These are phyloP conservation scores for Penicillium sp. DNA, from an alignment of 2,329 filamentous ascomycete genomes.

Conservation along the genomic window DNA sequence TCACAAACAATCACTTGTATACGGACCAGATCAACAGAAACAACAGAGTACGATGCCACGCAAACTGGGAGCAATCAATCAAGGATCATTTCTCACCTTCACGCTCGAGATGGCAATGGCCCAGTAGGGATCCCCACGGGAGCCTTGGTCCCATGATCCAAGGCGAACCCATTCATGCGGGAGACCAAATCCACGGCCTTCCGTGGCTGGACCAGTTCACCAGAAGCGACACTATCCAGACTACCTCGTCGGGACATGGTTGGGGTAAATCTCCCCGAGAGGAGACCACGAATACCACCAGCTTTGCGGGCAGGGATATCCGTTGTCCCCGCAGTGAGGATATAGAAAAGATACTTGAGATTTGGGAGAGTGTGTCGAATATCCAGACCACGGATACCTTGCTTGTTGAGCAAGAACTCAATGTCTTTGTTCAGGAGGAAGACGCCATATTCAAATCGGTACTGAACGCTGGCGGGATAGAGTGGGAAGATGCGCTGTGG, in stretches of 20 bases:
- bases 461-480: constrained; percentile 74
- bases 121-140: constrained; percentile 12
- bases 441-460: constrained; percentile 93
- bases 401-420: constrained; percentile 66
- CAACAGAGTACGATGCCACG: not conserved
- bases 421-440: constrained; percentile 98
- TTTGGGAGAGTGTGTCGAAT: constrained; percentile 92
- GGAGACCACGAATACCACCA: constrained; percentile 56
- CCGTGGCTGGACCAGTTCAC: constrained; percentile 35
- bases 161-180: constrained; percentile 32
- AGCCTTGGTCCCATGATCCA: constrained; percentile 24
- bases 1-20: not conserved
- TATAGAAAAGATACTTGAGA: constrained; percentile 87
- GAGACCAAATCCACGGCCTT: constrained; percentile 31
- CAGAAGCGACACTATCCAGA: constrained; percentile 44
- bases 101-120: constrained; percentile 28
- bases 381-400: constrained; percentile 80
- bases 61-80: not conserved
- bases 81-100: not conserved
- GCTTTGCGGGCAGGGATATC: constrained; percentile 61
- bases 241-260: constrained; percentile 45
- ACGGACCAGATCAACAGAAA: not conserved
- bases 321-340: constrained; percentile 77
- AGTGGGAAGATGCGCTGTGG: constrained; percentile 76
- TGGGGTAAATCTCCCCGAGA: constrained; percentile 43